A percentile compares a stretch with the other conserved stretches of the same genome.
Evolutionary conservation across 306 rosid genomes (phyloP).

Genomic region (Quercus mongolica): DNA sequence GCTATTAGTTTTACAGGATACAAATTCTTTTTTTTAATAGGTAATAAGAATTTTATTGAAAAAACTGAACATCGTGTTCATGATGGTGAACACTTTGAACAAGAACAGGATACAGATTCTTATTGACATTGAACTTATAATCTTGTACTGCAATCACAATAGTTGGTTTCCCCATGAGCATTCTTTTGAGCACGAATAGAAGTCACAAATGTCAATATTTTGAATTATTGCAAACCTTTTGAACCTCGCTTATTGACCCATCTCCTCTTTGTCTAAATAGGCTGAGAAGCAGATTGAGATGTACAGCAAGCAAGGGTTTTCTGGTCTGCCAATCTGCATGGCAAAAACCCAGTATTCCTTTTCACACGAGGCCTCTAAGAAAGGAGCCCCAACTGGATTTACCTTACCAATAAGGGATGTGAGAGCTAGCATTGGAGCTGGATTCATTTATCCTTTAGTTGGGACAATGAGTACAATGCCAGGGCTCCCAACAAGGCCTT

Average conservation of each 20-base stretch:
- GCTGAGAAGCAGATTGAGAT: constrained; percentile 91
- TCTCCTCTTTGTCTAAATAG: constrained; percentile 33
- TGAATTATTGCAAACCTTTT: too few relatives aligned
- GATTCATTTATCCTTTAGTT: constrained; percentile 90
- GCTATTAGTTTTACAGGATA: too few relatives aligned
- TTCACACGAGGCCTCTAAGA: constrained; percentile 71
- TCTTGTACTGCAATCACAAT: too few relatives aligned
- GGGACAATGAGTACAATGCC: constrained; percentile 99
- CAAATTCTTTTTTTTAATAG: too few relatives aligned
- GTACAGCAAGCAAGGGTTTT: constrained; percentile 94
- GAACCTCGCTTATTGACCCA: not conserved
- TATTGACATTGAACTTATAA: too few relatives aligned
- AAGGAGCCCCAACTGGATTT: constrained; percentile 90
- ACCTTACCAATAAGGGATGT: constrained; percentile 86
- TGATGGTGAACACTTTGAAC: too few relatives aligned
- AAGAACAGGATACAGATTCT: too few relatives aligned
- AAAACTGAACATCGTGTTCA: too few relatives aligned
- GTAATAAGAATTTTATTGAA: too few relatives aligned
- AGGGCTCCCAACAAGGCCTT: constrained; percentile 96
- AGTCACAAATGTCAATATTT: too few relatives aligned
- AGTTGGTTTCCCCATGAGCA: too few relatives aligned
- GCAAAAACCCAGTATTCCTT: constrained; percentile 96
- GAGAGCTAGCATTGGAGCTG: constrained; percentile 96
- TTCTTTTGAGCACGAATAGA: too few relatives aligned
- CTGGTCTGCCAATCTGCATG: constrained; percentile 91